Conservation (phyloP, 768 basidiomycete genomes). For the Amanita subjunquillea region DNA sequence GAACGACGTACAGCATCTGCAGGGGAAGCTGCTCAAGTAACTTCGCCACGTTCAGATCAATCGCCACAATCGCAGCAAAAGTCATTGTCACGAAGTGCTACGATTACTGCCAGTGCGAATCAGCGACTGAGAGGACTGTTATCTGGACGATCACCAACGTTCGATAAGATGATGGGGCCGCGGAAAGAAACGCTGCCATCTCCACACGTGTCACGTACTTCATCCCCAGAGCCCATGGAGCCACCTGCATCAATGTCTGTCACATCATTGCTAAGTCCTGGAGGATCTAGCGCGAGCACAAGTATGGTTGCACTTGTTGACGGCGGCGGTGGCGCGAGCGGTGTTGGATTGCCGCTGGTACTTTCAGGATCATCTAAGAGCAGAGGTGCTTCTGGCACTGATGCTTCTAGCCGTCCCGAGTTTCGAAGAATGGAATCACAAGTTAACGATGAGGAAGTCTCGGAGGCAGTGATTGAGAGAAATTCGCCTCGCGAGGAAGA, state of each 20-base stretch:
- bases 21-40: conserved; percentile 7
- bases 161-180: conserved; percentile 27
- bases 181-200: conserved; percentile 18
- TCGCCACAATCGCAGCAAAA: conserved; percentile 6
- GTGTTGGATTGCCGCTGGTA: not conserved
- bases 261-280: not conserved
- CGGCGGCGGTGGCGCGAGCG: conserved; percentile 5
- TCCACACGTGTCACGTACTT: conserved; percentile 14
- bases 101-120: conserved; percentile 27
- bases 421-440: not conserved
- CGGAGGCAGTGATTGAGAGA: not conserved
- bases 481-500: not conserved
- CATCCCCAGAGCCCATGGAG: conserved; percentile 9
- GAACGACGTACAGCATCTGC: conserved; percentile 58
- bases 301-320: not conserved
- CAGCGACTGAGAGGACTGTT: conserved; percentile 36
- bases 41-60: conserved; percentile 11
- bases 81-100: conserved; percentile 20
- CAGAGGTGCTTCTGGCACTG: not conserved
- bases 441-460: not conserved
- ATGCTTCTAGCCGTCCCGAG: not conserved
- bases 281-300: not conserved
- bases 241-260: conserved; percentile 3
- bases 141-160: conserved; percentile 23
- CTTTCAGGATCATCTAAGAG: not conserved